phyloP scores from a whole-genome alignment of 305 asterid genomes.

The Rubia peregrina region DNA sequence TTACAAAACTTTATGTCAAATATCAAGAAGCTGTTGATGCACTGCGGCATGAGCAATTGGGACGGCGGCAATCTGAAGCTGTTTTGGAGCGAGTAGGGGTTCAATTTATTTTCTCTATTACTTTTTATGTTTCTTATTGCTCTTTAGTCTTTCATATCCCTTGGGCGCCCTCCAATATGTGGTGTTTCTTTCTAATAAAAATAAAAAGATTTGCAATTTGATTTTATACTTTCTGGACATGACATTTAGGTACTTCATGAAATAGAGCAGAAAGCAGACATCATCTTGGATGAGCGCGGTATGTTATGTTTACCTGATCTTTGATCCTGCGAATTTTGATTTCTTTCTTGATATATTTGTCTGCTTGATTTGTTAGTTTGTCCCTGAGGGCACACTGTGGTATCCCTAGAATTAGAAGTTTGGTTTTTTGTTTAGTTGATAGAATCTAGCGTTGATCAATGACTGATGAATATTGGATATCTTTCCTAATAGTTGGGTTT shows the following conservation, averaged over 20 bases:
- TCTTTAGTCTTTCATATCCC: neutral
- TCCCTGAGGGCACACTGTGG: too few species aligned
- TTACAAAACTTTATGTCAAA: constrained; percentile 71
- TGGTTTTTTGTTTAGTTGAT: too few species aligned
- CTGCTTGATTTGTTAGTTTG: too few species aligned
- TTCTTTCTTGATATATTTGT: too few species aligned
- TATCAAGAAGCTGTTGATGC: constrained; percentile 97
- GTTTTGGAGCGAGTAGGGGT: constrained; percentile 77
- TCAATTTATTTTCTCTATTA: neutral
- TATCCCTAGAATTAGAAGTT: too few species aligned
- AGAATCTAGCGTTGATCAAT: too few species aligned
- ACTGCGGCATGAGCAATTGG: constrained; percentile 80
- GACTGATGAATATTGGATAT: too few species aligned
- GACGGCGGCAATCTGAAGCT: constrained; percentile 83
- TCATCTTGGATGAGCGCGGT: constrained; percentile 94
- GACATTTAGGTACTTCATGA: constrained; percentile 63
- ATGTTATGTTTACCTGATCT: neutral
- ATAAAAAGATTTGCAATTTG: neutral
- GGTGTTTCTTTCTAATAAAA: neutral
- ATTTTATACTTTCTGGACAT: neutral
- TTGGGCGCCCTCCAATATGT: neutral
- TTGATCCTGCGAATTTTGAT: too few species aligned
- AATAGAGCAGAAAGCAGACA: constrained; percentile 76
- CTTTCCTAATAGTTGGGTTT: too few species aligned
- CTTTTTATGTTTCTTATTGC: neutral